Percentiles rank a stretch among this genome's conserved stretches.
Conservation (phyloP, 2,329 filamentous ascomycete genomes). For the Grosmannia huntii region DNA sequence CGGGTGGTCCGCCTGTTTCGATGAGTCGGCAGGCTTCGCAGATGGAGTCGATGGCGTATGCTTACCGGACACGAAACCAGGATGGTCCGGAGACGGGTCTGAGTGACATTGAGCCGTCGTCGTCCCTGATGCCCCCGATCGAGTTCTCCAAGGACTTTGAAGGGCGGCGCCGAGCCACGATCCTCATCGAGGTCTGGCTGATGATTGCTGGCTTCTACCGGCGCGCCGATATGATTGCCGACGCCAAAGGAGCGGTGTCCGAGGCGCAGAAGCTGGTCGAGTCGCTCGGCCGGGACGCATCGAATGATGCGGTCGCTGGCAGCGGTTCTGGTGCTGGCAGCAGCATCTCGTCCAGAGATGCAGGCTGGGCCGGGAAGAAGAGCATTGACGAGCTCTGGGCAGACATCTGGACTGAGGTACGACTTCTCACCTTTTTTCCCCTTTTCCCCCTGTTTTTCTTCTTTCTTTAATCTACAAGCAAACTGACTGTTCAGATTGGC, state of each 20-base stretch:
- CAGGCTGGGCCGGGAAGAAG: constrained; percentile 68
- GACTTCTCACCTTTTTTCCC: constrained; percentile 15
- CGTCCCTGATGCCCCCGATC: constrained; percentile 36
- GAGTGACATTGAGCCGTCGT: constrained; percentile 25
- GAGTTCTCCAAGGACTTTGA: constrained; percentile 43
- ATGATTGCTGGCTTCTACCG: constrained; percentile 83
- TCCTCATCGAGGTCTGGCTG: constrained; percentile 74
- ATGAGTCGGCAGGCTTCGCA: constrained; percentile 30
- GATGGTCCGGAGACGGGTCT: constrained; percentile 7
- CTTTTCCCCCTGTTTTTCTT: not conserved
- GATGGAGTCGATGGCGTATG: constrained; percentile 26
- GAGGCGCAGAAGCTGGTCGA: constrained; percentile 72
- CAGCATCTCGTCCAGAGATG: constrained; percentile 45
- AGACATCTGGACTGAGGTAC: constrained; percentile 71
- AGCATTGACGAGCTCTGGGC: constrained; percentile 75
- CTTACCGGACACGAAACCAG: too few species aligned
- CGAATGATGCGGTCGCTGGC: constrained; percentile 33
- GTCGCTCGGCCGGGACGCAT: constrained; percentile 53
- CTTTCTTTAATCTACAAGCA: not conserved
- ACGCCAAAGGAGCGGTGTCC: constrained; percentile 64
- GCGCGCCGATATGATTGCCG: constrained; percentile 65
- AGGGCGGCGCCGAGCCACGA: constrained; percentile 33
- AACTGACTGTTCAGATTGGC: constrained; percentile 41
- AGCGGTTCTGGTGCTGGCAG: constrained; percentile 16
- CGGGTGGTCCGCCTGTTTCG: constrained; percentile 21